Percentiles rank a stretch among this genome's conserved stretches.
phyloP scores from a whole-genome alignment of 2,329 filamentous ascomycete species.

The Penicillium capsulatum region DNA sequence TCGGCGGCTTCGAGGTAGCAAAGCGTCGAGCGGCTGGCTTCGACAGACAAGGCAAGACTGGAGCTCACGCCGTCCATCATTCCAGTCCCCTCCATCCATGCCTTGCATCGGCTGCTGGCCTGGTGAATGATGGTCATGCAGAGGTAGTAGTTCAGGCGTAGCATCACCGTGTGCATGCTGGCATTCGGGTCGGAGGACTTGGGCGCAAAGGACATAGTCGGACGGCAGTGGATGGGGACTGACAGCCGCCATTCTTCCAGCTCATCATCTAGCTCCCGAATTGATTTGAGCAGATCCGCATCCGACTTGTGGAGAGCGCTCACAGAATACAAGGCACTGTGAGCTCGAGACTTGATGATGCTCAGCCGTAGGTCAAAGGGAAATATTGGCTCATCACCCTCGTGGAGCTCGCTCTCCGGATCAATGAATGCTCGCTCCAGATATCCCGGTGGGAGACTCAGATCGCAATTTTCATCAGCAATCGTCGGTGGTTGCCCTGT shows the following conservation, averaged over 20 bases:
- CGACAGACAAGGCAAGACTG: slow-evolving; percentile 51
- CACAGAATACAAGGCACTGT: slow-evolving; percentile 49
- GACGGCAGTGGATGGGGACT: slow-evolving; percentile 45
- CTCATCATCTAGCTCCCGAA: slow-evolving; percentile 55
- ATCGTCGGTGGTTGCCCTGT: slow-evolving; percentile 52
- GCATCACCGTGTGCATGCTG: slow-evolving; percentile 47
- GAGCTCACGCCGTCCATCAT: slow-evolving; percentile 49
- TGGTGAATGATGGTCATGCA: slow-evolving; percentile 54
- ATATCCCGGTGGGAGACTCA: slow-evolving; percentile 47
- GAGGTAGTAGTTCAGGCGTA: slow-evolving; percentile 55
- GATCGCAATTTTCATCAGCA: slow-evolving; percentile 51
- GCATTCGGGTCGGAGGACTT: slow-evolving; percentile 31
- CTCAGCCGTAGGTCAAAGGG: slow-evolving; percentile 50
- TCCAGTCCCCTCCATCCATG: slow-evolving; percentile 35
- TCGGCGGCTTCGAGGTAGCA: slow-evolving; percentile 46
- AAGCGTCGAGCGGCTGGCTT: slow-evolving; percentile 55
- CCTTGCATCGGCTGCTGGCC: slow-evolving; percentile 51
- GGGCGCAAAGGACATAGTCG: slow-evolving; percentile 45
- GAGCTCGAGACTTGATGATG: slow-evolving; percentile 51
- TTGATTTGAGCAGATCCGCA: slow-evolving; percentile 52
- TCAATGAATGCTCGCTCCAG: slow-evolving; percentile 28
- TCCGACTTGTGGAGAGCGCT: slow-evolving; percentile 49
- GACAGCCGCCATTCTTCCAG: slow-evolving; percentile 54
- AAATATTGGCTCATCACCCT: slow-evolving; percentile 30
- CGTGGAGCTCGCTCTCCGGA: slow-evolving; percentile 19